Evolutionary conservation across 768 basidiomycete species (phyloP).

Genomic region (Daedaleopsis nitida): DNA sequence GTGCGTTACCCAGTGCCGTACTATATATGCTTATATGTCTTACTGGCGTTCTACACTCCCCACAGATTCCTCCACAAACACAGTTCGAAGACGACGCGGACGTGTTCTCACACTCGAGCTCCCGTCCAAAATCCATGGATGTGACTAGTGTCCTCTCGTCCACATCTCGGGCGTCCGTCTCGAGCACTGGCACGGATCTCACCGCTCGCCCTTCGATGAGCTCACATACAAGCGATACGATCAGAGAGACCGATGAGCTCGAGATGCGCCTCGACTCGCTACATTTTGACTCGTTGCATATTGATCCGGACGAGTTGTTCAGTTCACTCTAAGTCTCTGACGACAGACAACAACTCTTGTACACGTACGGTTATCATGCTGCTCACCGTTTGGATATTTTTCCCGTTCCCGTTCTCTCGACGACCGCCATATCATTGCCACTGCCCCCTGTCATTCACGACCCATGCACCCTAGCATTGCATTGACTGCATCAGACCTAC

Average conservation of each 20-base stretch:
- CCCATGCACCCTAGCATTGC: neutral
- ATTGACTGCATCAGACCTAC: neutral
- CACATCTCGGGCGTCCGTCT: conserved; percentile 13
- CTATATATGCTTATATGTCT: neutral
- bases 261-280: conserved; percentile 75
- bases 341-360: neutral
- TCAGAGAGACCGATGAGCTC: conserved; percentile 36
- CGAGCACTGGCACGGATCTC: conserved; percentile 1
- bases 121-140: conserved; percentile 14
- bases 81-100: conserved; percentile 14
- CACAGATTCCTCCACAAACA: neutral
- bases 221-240: neutral
- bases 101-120: conserved; percentile 10
- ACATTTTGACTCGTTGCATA: conserved; percentile 71
- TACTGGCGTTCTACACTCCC: neutral
- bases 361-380: neutral
- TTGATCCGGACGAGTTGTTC: conserved; percentile 60
- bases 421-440: neutral
- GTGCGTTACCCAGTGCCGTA: neutral
- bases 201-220: conserved; percentile 9
- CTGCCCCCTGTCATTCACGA: too few relatives aligned
- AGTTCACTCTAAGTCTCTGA: conserved; percentile 3
- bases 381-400: neutral
- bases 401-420: neutral
- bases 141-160: conserved; percentile 11